Evolutionary conservation across 805 yeast species (phyloP).

Genomic region (Starmera dryadoides): DNA sequence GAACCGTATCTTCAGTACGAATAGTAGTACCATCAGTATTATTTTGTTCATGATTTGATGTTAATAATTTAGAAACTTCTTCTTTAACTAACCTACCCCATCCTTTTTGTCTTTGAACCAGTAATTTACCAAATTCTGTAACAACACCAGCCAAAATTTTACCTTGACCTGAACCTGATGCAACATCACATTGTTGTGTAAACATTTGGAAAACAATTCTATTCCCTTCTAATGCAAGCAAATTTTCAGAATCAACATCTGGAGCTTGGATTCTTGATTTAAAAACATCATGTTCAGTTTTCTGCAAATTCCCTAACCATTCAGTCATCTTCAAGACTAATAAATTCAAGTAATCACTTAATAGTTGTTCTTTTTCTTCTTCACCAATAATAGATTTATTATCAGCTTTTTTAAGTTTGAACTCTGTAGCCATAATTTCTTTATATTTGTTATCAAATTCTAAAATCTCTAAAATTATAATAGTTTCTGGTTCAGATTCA

Average conservation of each 20-base stretch:
- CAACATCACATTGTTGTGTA: slow-evolving; percentile 84
- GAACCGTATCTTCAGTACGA: slow-evolving; percentile 35
- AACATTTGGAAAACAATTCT: slow-evolving; percentile 75
- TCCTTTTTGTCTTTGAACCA: slow-evolving; percentile 51
- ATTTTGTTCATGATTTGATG: slow-evolving; percentile 17
- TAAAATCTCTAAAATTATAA: slow-evolving; percentile 62
- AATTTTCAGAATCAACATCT: slow-evolving; percentile 56
- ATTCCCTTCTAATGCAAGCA: slow-evolving; percentile 66
- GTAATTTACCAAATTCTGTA: slow-evolving; percentile 55
- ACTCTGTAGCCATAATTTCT: slow-evolving; percentile 39
- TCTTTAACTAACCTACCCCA: slow-evolving; percentile 52
- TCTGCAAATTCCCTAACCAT: slow-evolving; percentile 70
- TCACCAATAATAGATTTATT: slow-evolving; percentile 58
- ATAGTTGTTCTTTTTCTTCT: slow-evolving; percentile 60
- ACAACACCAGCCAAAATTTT: slow-evolving; percentile 74
- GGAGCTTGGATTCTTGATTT: slow-evolving; percentile 65
- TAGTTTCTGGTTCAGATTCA: slow-evolving; percentile 73
- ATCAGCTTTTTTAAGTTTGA: slow-evolving; percentile 39
- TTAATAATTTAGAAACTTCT: slow-evolving; percentile 37
- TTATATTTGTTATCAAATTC: slow-evolving; percentile 70
- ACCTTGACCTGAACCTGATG: slow-evolving; percentile 79
- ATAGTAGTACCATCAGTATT: slow-evolving; percentile 27
- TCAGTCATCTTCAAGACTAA: slow-evolving; percentile 70
- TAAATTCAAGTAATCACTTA: slow-evolving; percentile 72
- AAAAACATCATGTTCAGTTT: slow-evolving; percentile 63